Conservation (phyloP, 768 basidiomycete genomes). For the Boletus rubescentipes region DNA sequence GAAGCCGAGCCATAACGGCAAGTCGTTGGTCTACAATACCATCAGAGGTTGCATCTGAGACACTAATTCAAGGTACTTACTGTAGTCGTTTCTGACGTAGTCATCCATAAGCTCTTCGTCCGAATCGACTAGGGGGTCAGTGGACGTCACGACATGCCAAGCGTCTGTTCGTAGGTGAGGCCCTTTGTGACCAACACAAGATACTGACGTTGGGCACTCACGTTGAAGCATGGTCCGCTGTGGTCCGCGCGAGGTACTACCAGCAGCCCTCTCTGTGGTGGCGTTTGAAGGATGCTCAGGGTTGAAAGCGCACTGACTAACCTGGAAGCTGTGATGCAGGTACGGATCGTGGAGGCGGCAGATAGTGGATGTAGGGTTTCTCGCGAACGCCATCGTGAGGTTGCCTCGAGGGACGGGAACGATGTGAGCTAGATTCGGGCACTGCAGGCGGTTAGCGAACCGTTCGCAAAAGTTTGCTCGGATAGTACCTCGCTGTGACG, state of each 20-base stretch:
- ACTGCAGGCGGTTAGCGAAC: slow-evolving; percentile 18
- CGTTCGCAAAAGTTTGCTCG: neutral
- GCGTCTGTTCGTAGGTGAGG: slow-evolving; percentile 49
- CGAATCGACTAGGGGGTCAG: slow-evolving; percentile 69
- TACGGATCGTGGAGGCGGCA: slow-evolving; percentile 29
- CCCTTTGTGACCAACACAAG: neutral
- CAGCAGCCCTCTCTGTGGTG: slow-evolving; percentile 18
- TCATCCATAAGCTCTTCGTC: slow-evolving; percentile 71
- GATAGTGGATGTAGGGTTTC: slow-evolving; percentile 35
- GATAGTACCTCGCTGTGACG: slow-evolving; percentile 26
- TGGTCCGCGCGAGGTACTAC: slow-evolving; percentile 17
- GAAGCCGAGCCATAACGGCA: slow-evolving; percentile 50
- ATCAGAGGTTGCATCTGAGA: neutral
- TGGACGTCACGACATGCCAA: slow-evolving; percentile 62
- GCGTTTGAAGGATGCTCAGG: slow-evolving; percentile 2
- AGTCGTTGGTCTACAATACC: slow-evolving; percentile 46
- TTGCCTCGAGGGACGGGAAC: slow-evolving; percentile 26
- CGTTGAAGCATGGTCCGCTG: slow-evolving; percentile 49
- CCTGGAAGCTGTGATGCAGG: slow-evolving; percentile 18
- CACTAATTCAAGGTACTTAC: slow-evolving; percentile 38
- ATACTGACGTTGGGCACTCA: slow-evolving; percentile 20
- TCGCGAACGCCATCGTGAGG: slow-evolving; percentile 26
- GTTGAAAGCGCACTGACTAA: slow-evolving; percentile 11
- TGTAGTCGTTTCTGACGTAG: slow-evolving; percentile 61
- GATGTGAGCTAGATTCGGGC: slow-evolving; percentile 24